Percentiles rank a stretch among this genome's conserved stretches.
These are phyloP conservation scores for Suillus placidus DNA, from an alignment of 768 basidiomycete genomes.

Conservation along the genomic window DNA sequence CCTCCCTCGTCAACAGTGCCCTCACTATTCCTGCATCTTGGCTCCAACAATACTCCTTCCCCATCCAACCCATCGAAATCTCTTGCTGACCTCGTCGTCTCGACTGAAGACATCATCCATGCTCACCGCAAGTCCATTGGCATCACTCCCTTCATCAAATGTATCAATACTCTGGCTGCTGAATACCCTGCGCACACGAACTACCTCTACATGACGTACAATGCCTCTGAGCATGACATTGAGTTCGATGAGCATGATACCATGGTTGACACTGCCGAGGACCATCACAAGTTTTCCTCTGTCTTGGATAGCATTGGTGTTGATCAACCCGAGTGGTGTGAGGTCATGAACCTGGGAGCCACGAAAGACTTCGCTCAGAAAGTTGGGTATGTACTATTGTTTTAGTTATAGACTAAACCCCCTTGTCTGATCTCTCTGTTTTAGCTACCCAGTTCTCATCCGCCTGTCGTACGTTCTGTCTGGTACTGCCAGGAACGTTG, in stretches of 20 bases:
- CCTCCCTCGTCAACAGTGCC: too few relatives aligned
- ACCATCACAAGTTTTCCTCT: conserved; percentile 98
- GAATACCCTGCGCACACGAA: conserved; percentile 99
- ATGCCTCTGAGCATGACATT: conserved; percentile 94
- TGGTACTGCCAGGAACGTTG: conserved; percentile 99
- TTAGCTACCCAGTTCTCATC: conserved; percentile 93
- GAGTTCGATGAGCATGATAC: conserved; percentile 95
- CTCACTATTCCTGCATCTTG: too few relatives aligned
- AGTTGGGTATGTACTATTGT: conserved; percentile 52
- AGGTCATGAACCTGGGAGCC: conserved; percentile 83
- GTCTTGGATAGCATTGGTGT: conserved; percentile 94
- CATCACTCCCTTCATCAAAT: conserved; percentile 97
- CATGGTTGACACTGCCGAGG: conserved; percentile 99
- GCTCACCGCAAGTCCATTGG: conserved; percentile 82
- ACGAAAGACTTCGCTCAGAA: conserved; percentile 90
- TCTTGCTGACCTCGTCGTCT: conserved; percentile 73
- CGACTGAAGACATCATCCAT: conserved; percentile 79
- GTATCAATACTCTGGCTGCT: conserved; percentile 98
- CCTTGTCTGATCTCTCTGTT: conserved; percentile 9
- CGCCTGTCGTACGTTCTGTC: conserved; percentile 98
- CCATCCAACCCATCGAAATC: too few relatives aligned
- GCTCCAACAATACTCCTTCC: too few relatives aligned
- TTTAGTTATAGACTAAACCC: conserved; percentile 35
- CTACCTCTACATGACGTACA: conserved; percentile 99
- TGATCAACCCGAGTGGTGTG: conserved; percentile 96